These are phyloP conservation scores for Aspergillus clavatus DNA, from an alignment of 2,329 filamentous ascomycete genomes.

Conservation along the genomic window DNA sequence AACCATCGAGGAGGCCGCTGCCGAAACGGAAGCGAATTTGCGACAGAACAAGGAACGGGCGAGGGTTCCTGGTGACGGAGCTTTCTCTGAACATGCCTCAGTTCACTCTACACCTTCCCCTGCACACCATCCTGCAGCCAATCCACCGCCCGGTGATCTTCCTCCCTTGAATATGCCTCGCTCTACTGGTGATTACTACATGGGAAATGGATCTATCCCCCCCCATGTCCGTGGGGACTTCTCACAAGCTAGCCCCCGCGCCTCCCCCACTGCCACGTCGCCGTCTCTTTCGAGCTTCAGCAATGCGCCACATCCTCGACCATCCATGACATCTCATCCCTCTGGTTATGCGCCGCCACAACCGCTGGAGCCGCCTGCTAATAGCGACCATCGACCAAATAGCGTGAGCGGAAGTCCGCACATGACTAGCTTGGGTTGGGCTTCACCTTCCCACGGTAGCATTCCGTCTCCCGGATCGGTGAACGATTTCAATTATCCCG, in stretches of 20 bases:
- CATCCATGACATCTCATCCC: conserved; percentile 77
- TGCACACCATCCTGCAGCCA: conserved; percentile 65
- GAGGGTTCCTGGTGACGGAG: conserved; percentile 34
- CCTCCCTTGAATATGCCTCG: conserved; percentile 66
- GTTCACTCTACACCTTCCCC: conserved; percentile 69
- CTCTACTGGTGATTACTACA: conserved; percentile 67
- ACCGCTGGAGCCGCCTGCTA: conserved; percentile 75
- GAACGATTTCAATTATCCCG: conserved; percentile 80
- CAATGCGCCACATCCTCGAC: conserved; percentile 45
- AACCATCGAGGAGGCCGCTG: conserved; percentile 88
- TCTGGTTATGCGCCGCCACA: conserved; percentile 75
- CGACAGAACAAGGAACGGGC: conserved; percentile 49
- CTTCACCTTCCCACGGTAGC: conserved; percentile 71
- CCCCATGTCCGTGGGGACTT: conserved; percentile 75
- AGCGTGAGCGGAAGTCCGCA: conserved; percentile 84
- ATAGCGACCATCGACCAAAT: conserved; percentile 67
- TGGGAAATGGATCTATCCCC: conserved; percentile 73
- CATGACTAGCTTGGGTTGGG: conserved; percentile 76
- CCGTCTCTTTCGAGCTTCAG: conserved; percentile 61
- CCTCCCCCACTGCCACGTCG: conserved; percentile 58
- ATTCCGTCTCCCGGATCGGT: conserved; percentile 64
- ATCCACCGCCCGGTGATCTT: conserved; percentile 74
- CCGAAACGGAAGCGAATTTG: conserved; percentile 79
- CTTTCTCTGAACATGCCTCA: conserved; percentile 43
- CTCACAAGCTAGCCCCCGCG: conserved; percentile 63